A percentile compares a stretch with the other conserved stretches of the same genome.
These are phyloP conservation scores for Lentinula lateritia DNA, from an alignment of 768 basidiomycete genomes.

Conservation along the genomic window DNA sequence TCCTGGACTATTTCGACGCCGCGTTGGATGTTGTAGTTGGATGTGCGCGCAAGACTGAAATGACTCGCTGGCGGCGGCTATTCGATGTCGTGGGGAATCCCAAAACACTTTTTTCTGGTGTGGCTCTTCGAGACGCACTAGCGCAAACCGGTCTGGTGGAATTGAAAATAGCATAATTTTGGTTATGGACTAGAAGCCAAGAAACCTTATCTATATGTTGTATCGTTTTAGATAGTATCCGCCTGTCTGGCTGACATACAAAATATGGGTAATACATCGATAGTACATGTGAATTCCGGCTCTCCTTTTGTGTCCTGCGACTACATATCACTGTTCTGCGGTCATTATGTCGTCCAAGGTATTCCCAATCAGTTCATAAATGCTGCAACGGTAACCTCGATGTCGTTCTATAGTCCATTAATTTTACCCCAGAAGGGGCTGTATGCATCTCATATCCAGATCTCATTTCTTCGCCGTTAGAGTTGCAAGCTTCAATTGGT, in stretches of 20 bases:
- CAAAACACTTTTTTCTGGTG: constrained; percentile 77
- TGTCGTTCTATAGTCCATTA: constrained; percentile 14
- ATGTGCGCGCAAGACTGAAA: constrained; percentile 94
- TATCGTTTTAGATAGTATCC: neutral
- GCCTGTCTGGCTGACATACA: no score
- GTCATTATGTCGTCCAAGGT: no score
- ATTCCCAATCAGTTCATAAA: no score
- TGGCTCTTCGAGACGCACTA: constrained; percentile 59
- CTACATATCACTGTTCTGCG: no score
- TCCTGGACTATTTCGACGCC: constrained; percentile 91
- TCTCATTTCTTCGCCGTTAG: constrained; percentile 46
- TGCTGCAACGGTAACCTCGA: no score
- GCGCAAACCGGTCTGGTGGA: constrained; percentile 37
- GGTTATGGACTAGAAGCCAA: no score
- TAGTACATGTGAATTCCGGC: neutral
- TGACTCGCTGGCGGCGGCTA: constrained; percentile 82
- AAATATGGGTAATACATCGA: no score
- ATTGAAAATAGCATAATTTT: no score
- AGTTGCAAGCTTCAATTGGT: constrained; percentile 62
- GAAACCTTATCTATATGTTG: neutral
- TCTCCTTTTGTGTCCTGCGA: no score
- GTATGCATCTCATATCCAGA: constrained; percentile 60
- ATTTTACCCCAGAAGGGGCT: constrained; percentile 40
- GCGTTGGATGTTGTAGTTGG: constrained; percentile 91
- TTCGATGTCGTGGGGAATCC: constrained; percentile 92